Percentiles rank a stretch among this genome's conserved stretches.
Evolutionary conservation across 2,329 filamentous ascomycete genomes (phyloP).

Genomic region (Blastomyces gilchristii): DNA sequence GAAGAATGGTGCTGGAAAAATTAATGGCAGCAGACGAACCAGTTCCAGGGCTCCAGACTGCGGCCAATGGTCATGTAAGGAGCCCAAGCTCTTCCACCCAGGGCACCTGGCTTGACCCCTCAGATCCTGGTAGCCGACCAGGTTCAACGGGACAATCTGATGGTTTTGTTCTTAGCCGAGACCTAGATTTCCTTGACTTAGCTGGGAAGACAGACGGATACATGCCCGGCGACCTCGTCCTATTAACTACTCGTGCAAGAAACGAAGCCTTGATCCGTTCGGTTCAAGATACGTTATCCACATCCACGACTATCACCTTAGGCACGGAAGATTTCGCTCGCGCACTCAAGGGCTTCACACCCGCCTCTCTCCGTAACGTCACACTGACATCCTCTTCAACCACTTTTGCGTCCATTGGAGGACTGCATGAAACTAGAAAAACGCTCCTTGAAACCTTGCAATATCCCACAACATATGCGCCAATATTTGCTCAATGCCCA

Average conservation of each 20-base stretch:
- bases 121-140: slow-evolving; percentile 45
- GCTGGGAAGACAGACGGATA: slow-evolving; percentile 94
- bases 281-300: slow-evolving; percentile 46
- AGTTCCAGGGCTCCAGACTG: slow-evolving; percentile 26
- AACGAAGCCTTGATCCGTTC: slow-evolving; percentile 88
- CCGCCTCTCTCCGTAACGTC: slow-evolving; percentile 87
- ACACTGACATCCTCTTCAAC: slow-evolving; percentile 87
- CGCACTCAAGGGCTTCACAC: slow-evolving; percentile 85
- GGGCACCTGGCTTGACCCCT: slow-evolving; percentile 68
- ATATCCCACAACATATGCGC: slow-evolving; percentile 95
- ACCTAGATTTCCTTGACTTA: slow-evolving; percentile 83
- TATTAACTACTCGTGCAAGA: slow-evolving; percentile 75
- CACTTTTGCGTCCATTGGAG: slow-evolving; percentile 85
- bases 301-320: slow-evolving; percentile 51
- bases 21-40: slow-evolving; percentile 48
- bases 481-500: slow-evolving; percentile 92
- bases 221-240: slow-evolving; percentile 86
- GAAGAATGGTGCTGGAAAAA: slow-evolving; percentile 72
- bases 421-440: slow-evolving; percentile 72
- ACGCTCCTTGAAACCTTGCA: slow-evolving; percentile 91
- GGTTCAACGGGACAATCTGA: slow-evolving; percentile 37
- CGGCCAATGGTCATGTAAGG: slow-evolving; percentile 25
- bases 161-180: slow-evolving; percentile 62
- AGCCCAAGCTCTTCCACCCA: slow-evolving; percentile 29
- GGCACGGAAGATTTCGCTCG: slow-evolving; percentile 66